Base-by-base conservation (phyloP, 2,329 filamentous ascomycete species). In the Colletotrichum siamense region DNA sequence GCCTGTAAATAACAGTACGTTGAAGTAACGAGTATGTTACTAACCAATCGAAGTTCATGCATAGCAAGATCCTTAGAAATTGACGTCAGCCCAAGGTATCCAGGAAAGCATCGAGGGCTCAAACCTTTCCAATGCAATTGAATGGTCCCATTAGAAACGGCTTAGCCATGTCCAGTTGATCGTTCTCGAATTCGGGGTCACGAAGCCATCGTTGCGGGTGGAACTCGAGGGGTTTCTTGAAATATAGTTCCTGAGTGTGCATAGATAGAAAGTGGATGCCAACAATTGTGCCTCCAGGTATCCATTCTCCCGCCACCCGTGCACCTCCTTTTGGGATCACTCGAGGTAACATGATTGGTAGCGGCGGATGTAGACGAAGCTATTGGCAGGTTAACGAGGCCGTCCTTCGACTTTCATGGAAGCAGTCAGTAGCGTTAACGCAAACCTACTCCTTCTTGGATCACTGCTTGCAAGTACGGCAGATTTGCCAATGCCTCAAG, bases 61-160 rank as follows among this genome's bases (percentile, higher is more conserved):
- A 68, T 68, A 36, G 65, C 65, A 30, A 68, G 65, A 30, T 68
- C 49, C 65, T 68, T 36, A 22, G 57, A 13, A 39, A 24, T 7
- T 12, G 0, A 12, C 6, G 26, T 68, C 18, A 68, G 65, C 28
- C 8, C 24, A 13, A 3, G 15, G 22, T 9, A 3, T 18, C 1
- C 12, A 10, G 18, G 10, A n/a, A 18, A 3, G 6, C 8, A 36
- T 18, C 5, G 3, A 2, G 4, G 15, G 4, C 3, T 16, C 12
- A 3, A 24, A 59, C 65, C 75, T 83, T 83, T 2, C 89, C 89
- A 34, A 90, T 83, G 75, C 89, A 90, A 63, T 89, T 88, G 1
- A 89, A 81, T 7, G 89, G 86, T n/a, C 68, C 68, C 68, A 70
- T 63, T 6, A 70, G 68, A n/a, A 70, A 64, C 18, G 68, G 68